Conservation (phyloP, 805 yeast genomes). For the Priceomyces medius region DNA sequence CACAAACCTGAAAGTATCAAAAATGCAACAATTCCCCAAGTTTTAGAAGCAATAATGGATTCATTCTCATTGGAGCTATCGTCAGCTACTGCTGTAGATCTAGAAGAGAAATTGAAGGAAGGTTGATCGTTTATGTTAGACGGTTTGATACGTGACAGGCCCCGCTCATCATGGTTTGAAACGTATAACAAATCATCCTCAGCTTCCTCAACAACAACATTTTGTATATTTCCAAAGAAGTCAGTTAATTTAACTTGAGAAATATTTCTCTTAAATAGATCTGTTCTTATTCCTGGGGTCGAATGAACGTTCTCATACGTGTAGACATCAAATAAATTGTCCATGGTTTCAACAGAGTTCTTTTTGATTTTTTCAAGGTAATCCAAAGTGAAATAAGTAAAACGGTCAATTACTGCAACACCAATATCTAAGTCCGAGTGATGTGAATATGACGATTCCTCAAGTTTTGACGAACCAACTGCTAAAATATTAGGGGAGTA, state of each 20-base stretch:
- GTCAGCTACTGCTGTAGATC: not conserved
- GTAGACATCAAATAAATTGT: conserved; percentile 81
- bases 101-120: not conserved
- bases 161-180: not conserved
- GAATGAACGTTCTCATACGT: conserved; percentile 86
- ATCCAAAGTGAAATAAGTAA: conserved; percentile 88
- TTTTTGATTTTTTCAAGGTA: conserved; percentile 80
- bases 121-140: not conserved
- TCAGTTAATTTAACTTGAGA: conserved; percentile 79
- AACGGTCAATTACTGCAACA: conserved; percentile 95
- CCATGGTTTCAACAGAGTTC: conserved; percentile 70
- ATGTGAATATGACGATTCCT: conserved; percentile 91
- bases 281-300: conserved; percentile 89
- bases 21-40: conserved; percentile 16
- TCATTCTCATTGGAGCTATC: not conserved
- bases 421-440: conserved; percentile 95
- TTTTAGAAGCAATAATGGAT: conserved; percentile 11
- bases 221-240: conserved; percentile 90
- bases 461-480: conserved; percentile 85
- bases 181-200: conserved; percentile 44
- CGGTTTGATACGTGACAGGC: not conserved
- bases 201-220: conserved; percentile 60
- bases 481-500: conserved; percentile 91
- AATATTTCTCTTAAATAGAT: conserved; percentile 65
- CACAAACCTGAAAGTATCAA: conserved; percentile 21